Evolutionary conservation across 225 moss, liverwort and hornwort species (phyloP).

Genomic region (Asterella californica): DNA sequence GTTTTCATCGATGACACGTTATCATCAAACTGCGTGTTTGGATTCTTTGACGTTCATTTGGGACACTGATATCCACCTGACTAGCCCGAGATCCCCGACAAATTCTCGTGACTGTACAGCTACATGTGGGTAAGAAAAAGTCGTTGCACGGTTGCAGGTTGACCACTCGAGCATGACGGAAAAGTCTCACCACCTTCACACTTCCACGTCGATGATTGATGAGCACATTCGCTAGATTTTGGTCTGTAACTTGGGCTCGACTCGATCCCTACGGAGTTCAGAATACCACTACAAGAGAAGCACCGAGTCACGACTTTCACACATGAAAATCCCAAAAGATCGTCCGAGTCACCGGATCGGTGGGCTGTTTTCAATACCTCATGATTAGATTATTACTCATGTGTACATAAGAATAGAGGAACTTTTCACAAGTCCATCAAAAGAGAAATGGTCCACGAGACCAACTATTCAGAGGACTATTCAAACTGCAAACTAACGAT

Average conservation of each 20-base stretch:
- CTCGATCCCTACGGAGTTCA: no score
- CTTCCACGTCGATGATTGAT: not conserved
- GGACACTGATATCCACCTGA: not conserved
- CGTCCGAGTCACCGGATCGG: not conserved
- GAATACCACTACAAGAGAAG: not conserved
- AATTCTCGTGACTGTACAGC: not conserved
- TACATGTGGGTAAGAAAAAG: not conserved
- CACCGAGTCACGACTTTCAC: not conserved
- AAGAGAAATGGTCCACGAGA: not conserved
- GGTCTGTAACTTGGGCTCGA: not conserved
- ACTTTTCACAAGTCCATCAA: no score
- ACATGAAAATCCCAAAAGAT: not conserved
- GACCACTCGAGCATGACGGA: not conserved
- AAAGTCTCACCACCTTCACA: not conserved
- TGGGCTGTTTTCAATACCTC: not conserved
- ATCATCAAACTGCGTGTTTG: not conserved
- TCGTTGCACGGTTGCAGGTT: not conserved
- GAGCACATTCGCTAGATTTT: not conserved
- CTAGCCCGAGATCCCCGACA: not conserved
- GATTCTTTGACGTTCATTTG: no score
- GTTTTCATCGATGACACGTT: slow-evolving; percentile 7
- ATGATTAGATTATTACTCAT: not conserved
- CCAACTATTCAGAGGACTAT: not conserved
- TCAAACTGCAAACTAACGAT: no score
- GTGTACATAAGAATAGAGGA: not conserved